Evolutionary conservation across 106 monocot species (phyloP), one percentile per base, ranked within the genome.

Genomic region (Amphibolis antarctica): DNA sequence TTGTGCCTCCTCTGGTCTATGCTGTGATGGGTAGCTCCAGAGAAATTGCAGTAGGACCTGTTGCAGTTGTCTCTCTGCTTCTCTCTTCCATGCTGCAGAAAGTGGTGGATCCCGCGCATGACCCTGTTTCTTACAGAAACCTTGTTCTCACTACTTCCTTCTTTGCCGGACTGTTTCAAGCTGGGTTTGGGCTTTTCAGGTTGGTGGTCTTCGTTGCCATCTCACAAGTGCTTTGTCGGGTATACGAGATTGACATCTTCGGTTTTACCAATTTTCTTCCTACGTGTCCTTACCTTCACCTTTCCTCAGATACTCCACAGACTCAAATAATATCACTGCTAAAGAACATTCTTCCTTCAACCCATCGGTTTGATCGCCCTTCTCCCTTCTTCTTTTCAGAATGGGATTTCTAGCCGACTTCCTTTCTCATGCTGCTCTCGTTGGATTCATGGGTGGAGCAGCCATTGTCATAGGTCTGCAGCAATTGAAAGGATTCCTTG

Each of bases 21-120:
- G 78, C 93, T 31, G 78, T 71, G 18, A 93, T 93, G 88, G 93
- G 93, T 26, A 93, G 78, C 42, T 93, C 93, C 20, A 93, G 64
- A 63, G 93, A 93, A 22, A 67, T 93, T 17, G 93, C 93, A 0
- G 77, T 93, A 28, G 93, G 92, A 42, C 85, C 88, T n/a, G 88
- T 85, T 9, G 88, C 92, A 4, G 85, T 86, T 19, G 71, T 85
- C 25, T 93, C 92, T 30, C 71, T 93, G 43, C 68, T 93, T 17
- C 20, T 93, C 1, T 76, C 82, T 1, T 75, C 83, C 25, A 80
- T 88, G 79, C 26, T 85, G 31, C 75, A 83, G 62, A 79, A 85
- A 44, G n/a, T 80, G 45, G 79, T 82, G 9, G 92, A 92, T 74
- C 92, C 87, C 22, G 50, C 59, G 22, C 46, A 53, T 21, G 76